Base-by-base conservation (phyloP, 208 protist genomes). In the Leishmania lainsoni region DNA sequence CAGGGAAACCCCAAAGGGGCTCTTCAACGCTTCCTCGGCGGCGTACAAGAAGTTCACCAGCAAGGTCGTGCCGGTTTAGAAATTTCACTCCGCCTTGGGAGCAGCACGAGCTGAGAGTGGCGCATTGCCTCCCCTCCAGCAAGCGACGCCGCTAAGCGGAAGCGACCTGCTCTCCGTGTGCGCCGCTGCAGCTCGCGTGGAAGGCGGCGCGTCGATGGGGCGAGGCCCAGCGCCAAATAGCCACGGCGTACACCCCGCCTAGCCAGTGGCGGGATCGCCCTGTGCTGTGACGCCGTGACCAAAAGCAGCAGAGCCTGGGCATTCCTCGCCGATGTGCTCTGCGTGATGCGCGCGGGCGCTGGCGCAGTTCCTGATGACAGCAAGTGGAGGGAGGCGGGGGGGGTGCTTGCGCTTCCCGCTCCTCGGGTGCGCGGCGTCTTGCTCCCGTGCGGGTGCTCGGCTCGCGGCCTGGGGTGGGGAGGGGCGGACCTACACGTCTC, bases 201-300 rank as follows among this genome's bases (percentile, higher is more conserved):
- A 61, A 22, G n/a, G 3, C 6, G 22, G 17, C 22, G 22, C 8
- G 56, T 22, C 22, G 56, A n/a, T 61, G 56, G 22, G 22, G n/a
- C 22, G n/a, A 0, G 56, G 0, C 14, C 22, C 17, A n/a, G 17
- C 56, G 22, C 0, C 56, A 29, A 0, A 0, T 35, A 22, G 9
- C 22, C 56, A 61, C 56, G 0, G 56, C 3, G 56, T 6, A 61
- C n/a, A 12, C 22, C 2, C 56, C 5, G 10, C 56, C 1, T 6
- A 22, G 0, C 56, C 22, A 61, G 22, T 22, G 56, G n/a, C 10
- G 6, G 6, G 56, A 14, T 61, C 56, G n/a, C 22, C 5, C 56
- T 61, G 56, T n/a, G n/a, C 56, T n/a, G 9, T 61, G 56, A 8
- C 0, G 2, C 22, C 6, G 56, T 2, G 56, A 61, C 22, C 56